A percentile compares a stretch with the other conserved stretches of the same genome.
Conservation (phyloP, 169 alveolate genomes). For the Besnoitia besnoiti region DNA sequence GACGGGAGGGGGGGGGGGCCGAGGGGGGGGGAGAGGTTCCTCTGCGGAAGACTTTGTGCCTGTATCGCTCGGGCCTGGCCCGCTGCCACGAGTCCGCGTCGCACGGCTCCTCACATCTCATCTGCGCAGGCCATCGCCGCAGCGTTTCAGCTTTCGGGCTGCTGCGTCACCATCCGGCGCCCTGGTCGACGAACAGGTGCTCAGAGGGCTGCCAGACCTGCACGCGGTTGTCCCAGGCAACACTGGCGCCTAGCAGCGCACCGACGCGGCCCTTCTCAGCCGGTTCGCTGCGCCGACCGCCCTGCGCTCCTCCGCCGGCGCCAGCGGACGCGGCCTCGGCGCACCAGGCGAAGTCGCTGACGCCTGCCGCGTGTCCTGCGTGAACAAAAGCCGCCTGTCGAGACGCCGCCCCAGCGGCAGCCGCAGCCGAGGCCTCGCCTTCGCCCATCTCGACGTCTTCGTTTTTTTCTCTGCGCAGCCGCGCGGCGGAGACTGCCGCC, state of each 20-base stretch:
- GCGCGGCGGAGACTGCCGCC: neutral
- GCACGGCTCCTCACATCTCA: too few species aligned
- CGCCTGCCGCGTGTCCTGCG: conserved; percentile 65
- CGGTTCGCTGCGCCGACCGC: conserved; percentile 26
- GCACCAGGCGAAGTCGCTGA: conserved; percentile 66
- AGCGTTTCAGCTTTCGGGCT: neutral
- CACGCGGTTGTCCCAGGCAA: conserved; percentile 61
- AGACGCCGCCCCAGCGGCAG: too few species aligned
- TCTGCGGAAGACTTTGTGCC: too few species aligned
- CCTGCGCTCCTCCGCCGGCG: conserved; percentile 34
- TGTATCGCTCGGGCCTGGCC: too few species aligned
- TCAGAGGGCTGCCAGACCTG: conserved; percentile 66
- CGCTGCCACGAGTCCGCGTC: too few species aligned
- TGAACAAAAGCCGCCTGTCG: too few species aligned
- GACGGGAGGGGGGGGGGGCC: too few species aligned
- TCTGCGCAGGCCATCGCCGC: neutral
- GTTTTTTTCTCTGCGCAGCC: neutral
- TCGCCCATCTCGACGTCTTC: neutral
- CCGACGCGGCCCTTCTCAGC: conserved; percentile 1
- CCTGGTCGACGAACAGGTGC: neutral
- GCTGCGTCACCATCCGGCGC: neutral
- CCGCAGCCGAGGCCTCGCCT: conserved; percentile 31
- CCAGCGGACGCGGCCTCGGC: conserved; percentile 52
- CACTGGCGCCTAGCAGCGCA: conserved; percentile 59
- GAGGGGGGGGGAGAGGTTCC: too few species aligned